These are phyloP conservation scores for Handroanthus guayacan DNA, from an alignment of 257 asterid species.

Conservation along the genomic window DNA sequence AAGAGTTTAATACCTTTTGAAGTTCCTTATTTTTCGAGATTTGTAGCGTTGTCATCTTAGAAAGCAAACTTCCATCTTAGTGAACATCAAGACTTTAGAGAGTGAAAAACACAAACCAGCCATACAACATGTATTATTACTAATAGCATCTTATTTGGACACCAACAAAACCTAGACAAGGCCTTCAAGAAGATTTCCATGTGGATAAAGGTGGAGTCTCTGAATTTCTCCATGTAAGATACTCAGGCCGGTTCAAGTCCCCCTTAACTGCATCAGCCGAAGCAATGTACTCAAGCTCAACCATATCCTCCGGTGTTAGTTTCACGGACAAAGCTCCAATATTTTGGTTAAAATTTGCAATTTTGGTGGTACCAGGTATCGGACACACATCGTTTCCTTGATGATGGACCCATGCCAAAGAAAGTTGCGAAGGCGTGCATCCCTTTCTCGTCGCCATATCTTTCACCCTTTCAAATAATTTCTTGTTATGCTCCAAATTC, in stretches of 20 bases:
- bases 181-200: constrained; percentile 15
- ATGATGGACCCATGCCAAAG: constrained; percentile 53
- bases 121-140: no score
- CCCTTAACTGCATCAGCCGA: constrained; percentile 44
- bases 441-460: constrained; percentile 46
- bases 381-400: constrained; percentile 50
- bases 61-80: no score
- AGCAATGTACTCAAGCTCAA: constrained; percentile 48
- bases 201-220: constrained; percentile 33
- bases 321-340: constrained; percentile 44
- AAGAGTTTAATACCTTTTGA: no score
- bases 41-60: no score
- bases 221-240: constrained; percentile 26
- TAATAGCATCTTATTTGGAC: no score
- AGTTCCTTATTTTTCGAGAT: no score
- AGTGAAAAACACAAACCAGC: neutral
- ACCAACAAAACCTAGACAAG: neutral
- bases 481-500: constrained; percentile 31
- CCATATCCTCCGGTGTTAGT: constrained; percentile 44
- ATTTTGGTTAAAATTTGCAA: constrained; percentile 43
- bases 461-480: constrained; percentile 20
- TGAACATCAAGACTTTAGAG: no score
- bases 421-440: constrained; percentile 52
- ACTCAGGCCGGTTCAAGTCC: constrained; percentile 4
- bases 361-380: constrained; percentile 45